Base-by-base conservation (phyloP, 2,329 filamentous ascomycete genomes). In the Phyllosticta citrichinensis region DNA sequence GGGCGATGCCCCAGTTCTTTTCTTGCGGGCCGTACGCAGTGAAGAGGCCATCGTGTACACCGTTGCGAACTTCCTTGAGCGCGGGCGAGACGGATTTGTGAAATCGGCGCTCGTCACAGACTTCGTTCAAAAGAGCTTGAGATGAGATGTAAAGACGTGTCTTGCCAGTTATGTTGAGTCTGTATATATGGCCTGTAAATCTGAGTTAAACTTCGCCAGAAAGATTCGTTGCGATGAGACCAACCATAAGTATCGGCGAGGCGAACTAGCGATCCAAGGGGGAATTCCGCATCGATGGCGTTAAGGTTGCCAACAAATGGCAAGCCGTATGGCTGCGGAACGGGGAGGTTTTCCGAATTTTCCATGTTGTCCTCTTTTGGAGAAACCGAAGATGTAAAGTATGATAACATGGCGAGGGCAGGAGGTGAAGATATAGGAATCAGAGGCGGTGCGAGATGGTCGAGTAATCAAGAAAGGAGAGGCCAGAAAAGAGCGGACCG, bases 211-310 rank as follows among this genome's bases (percentile, higher is more conserved):
- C 20, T 63, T 63, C 22, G 61, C 30, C 40, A 17, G 20, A 5
- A 14, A 5, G 19, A 52, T 58, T 22, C n/a, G 11, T 19, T 58
- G 1, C 10, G 12, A 10, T 5, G 27, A 24, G n/a, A 25, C 52
- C 17, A 20, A 86, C 86, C 87, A 73, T 89, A 88, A 62, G 80
- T 83, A 51, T 88, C 81, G 24, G 84, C 82, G 56, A 90, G 74
- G 11, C 80, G 76, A 5, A 72, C 69, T 20, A 88, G 71, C 24
- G 84, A 83, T 22, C 78, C 73, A 2, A 83, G 69, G 0, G 86
- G 82, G 22, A 81, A 76, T n/a, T 81, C 79, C 0, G 78, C 72
- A 62, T 87, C 81, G 64, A 91, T 80, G 64, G 88, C 84, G 59
- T 76, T 74, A 30, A 87, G 69, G 66, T 90, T 87, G 27, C 87